A percentile compares a stretch with the other conserved stretches of the same genome.
Evolutionary conservation across 2,329 filamentous ascomycete species (phyloP).

Genomic region (Fusarium sp.): DNA sequence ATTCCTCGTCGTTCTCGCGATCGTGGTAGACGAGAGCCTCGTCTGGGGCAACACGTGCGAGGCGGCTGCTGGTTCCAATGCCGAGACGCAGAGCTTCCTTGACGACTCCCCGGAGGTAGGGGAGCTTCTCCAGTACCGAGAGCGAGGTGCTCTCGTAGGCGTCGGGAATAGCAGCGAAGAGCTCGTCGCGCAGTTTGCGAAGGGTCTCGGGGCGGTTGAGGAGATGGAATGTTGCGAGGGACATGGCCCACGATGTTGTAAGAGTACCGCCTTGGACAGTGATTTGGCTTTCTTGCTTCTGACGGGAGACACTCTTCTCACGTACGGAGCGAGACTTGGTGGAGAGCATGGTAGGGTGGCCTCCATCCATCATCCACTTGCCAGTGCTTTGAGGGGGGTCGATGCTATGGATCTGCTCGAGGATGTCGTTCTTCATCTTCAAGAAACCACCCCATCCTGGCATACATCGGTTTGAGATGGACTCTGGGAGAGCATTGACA

Average conservation of each 20-base stretch:
- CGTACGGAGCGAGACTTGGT: slow-evolving; percentile 50
- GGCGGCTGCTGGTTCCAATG: slow-evolving; percentile 61
- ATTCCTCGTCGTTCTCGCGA: slow-evolving; percentile 44
- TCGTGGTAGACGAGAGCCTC: slow-evolving; percentile 52
- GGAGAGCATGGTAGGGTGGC: slow-evolving; percentile 55
- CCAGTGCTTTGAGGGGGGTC: slow-evolving; percentile 52
- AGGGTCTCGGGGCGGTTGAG: slow-evolving; percentile 51
- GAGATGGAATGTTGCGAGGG: slow-evolving; percentile 54
- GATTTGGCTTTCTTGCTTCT: slow-evolving; percentile 57
- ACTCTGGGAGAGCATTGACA: slow-evolving; percentile 54
- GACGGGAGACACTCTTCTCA: slow-evolving; percentile 53
- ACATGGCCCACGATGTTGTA: slow-evolving; percentile 57
- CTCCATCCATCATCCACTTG: slow-evolving; percentile 52
- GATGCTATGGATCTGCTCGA: slow-evolving; percentile 54
- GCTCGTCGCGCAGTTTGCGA: slow-evolving; percentile 53
- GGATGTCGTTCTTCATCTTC: slow-evolving; percentile 57
- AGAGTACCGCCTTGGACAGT: slow-evolving; percentile 57
- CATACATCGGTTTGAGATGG: slow-evolving; percentile 53
- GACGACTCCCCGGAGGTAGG: slow-evolving; percentile 64
- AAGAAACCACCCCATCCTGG: slow-evolving; percentile 56
- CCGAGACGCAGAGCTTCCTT: slow-evolving; percentile 65
- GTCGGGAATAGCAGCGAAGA: slow-evolving; percentile 53
- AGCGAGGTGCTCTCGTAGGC: slow-evolving; percentile 47
- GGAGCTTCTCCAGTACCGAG: slow-evolving; percentile 52
- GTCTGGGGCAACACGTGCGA: slow-evolving; percentile 62